Evolutionary conservation across 2,329 filamentous ascomycete species (phyloP).

Genomic region (Ceratocystis cubensis): DNA sequence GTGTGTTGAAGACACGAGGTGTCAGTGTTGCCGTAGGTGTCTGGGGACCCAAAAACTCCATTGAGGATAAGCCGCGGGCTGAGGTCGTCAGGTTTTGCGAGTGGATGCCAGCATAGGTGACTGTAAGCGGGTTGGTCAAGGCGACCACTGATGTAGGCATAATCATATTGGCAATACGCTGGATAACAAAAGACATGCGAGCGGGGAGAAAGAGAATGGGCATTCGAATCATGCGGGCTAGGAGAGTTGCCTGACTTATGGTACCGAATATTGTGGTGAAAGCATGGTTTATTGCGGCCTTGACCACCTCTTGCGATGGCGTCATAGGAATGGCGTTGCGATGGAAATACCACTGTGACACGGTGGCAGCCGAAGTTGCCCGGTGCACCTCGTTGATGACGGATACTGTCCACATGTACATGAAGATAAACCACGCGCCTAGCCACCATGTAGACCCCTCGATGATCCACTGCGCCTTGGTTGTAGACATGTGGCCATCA

Average conservation of each 20-base stretch:
- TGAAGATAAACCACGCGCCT: slow-evolving; percentile 77
- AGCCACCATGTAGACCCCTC: slow-evolving; percentile 89
- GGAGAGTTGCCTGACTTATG: slow-evolving; percentile 73
- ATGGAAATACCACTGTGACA: slow-evolving; percentile 99
- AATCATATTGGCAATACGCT: slow-evolving; percentile 63
- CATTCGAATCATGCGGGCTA: slow-evolving; percentile 68
- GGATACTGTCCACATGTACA: slow-evolving; percentile 90
- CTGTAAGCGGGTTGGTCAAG: slow-evolving; percentile 77
- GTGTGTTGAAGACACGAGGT: slow-evolving; percentile 38
- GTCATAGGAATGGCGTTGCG: slow-evolving; percentile 68
- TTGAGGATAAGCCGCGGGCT: slow-evolving; percentile 65
- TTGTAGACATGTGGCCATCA: slow-evolving; percentile 66
- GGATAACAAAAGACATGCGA: slow-evolving; percentile 51
- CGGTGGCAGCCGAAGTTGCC: slow-evolving; percentile 82
- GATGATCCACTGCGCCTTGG: slow-evolving; percentile 58
- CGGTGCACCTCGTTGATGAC: slow-evolving; percentile 82
- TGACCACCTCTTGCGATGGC: slow-evolving; percentile 67
- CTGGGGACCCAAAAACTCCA: slow-evolving; percentile 64
- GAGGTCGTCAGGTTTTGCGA: slow-evolving; percentile 69
- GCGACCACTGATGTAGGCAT: slow-evolving; percentile 75
- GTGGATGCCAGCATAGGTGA: slow-evolving; percentile 91
- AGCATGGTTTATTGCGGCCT: slow-evolving; percentile 70
- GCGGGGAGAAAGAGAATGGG: slow-evolving; percentile 74
- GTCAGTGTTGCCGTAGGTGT: slow-evolving; percentile 62
- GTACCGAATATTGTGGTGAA: slow-evolving; percentile 81